These are phyloP conservation scores for Hippophae rhamnoides DNA, from an alignment of 306 rosid species.

Conservation along the genomic window DNA sequence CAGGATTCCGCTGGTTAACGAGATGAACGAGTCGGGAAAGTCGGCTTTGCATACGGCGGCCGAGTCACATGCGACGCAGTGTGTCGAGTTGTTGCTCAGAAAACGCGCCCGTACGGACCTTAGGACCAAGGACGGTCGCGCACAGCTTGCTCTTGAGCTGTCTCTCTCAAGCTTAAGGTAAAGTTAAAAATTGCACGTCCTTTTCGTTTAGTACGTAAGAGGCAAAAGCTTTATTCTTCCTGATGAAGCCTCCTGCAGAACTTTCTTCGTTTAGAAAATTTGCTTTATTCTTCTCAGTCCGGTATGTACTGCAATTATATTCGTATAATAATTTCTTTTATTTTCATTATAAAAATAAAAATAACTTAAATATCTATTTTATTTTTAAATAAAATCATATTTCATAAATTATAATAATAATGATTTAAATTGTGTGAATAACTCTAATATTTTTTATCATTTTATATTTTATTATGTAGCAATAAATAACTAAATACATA, in stretches of 20 bases:
- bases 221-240: constrained; percentile 19
- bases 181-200: constrained; percentile 15
- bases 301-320: no score
- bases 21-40: constrained; percentile 21
- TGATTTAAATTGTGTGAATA: no score
- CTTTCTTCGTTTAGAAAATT: constrained; percentile 6
- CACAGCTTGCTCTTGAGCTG: constrained; percentile 32
- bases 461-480: no score
- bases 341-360: not conserved
- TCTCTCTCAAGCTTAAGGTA: constrained; percentile 33
- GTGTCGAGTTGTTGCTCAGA: constrained; percentile 30
- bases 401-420: no score
- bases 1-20: constrained; percentile 22
- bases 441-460: no score
- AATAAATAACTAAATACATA: no score
- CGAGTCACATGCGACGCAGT: constrained; percentile 24
- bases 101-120: constrained; percentile 35
- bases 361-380: no score
- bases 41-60: constrained; percentile 36
- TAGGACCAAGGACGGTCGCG: constrained; percentile 25
- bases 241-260: constrained; percentile 5
- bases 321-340: no score
- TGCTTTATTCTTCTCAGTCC: constrained; percentile 11
- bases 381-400: no score
- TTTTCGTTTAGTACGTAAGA: constrained; percentile 15